phyloP scores from a whole-genome alignment of 179 eudicot genomes.

The Actinidia arguta region DNA sequence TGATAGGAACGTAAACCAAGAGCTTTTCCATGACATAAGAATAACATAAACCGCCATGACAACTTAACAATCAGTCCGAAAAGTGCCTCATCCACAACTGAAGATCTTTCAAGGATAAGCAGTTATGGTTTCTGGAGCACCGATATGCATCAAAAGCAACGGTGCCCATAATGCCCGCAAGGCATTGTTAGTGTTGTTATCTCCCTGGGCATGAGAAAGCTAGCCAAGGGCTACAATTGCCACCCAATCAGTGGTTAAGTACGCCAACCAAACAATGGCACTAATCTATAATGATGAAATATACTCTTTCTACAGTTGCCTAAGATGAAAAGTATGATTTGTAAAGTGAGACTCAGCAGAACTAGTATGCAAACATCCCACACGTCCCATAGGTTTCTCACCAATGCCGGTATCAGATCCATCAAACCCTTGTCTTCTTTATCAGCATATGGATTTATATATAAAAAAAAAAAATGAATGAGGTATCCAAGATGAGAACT shows the following conservation, averaged over 20 bases:
- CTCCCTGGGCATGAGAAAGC: no score
- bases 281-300: background rate
- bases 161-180: no score
- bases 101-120: no score
- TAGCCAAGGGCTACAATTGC: background rate
- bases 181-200: no score
- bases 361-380: background rate
- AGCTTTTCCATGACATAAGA: background rate
- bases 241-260: background rate
- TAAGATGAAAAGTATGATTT: background rate
- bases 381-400: background rate
- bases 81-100: background rate
- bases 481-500: background rate
- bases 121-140: no score
- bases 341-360: background rate
- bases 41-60: background rate
- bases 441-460: background rate
- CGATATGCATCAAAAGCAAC: no score
- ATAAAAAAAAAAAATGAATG: background rate
- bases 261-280: background rate
- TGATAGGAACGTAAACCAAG: background rate
- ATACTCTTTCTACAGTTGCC: background rate
- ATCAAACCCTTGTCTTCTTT: background rate
- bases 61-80: background rate
- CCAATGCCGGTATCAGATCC: background rate